phyloP scores from a whole-genome alignment of 179 eudicot genomes.

The Patellifolia procumbens region DNA sequence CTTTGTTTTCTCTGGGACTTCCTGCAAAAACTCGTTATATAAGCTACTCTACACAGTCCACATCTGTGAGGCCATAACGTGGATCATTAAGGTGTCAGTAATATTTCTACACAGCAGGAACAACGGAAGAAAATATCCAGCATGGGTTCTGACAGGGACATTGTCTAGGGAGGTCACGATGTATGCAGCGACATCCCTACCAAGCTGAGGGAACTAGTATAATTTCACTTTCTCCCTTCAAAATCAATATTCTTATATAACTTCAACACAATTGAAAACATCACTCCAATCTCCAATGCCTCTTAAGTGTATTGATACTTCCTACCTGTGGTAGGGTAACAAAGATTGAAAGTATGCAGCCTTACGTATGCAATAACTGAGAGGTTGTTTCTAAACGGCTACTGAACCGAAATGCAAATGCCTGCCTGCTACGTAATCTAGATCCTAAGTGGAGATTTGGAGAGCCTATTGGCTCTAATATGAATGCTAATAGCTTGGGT shows the following conservation, averaged over 20 bases:
- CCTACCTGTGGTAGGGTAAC: background rate
- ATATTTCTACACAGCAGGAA: background rate
- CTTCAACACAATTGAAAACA: background rate
- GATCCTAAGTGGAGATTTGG: background rate
- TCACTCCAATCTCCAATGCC: background rate
- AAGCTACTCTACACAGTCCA: background rate
- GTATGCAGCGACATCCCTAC: background rate
- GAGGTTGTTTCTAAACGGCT: background rate
- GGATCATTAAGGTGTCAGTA: background rate
- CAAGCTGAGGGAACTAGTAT: background rate
- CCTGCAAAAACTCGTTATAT: conserved; percentile 38
- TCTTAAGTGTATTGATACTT: background rate
- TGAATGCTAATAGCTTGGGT: background rate
- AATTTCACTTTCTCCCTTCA: background rate
- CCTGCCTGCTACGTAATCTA: too few relatives aligned
- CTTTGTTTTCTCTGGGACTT: conserved; percentile 59
- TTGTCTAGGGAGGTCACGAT: conserved; percentile 2
- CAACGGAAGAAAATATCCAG: background rate
- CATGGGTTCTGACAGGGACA: background rate
- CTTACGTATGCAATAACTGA: background rate
- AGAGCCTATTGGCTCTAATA: background rate
- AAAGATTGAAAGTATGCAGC: background rate
- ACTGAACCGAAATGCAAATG: too few relatives aligned
- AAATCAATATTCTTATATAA: background rate
- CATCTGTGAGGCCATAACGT: background rate